Conservation (phyloP, 2,329 filamentous ascomycete species). For the Hypoxylon sp. region DNA sequence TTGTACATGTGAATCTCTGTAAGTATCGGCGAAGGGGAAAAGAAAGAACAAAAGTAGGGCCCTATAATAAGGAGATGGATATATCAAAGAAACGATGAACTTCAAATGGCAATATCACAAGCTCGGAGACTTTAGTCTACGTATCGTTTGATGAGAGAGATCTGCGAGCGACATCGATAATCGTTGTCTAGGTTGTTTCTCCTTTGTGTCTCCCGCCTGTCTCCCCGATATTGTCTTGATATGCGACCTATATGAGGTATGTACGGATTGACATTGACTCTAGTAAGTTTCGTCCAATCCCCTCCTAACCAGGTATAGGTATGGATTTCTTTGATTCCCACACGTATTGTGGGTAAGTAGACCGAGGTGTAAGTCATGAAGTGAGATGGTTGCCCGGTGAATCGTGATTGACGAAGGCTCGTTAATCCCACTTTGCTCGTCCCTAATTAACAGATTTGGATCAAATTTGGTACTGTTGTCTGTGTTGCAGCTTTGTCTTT, state of each 20-base stretch:
- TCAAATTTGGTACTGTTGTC: conserved; percentile 36
- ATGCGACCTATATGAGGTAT: not conserved
- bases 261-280: conserved; percentile 22
- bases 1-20: not conserved
- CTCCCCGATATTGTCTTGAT: conserved; percentile 23
- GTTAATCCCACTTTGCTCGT: conserved; percentile 38
- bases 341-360: conserved; percentile 16
- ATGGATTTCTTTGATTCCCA: conserved; percentile 28
- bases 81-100: conserved; percentile 26
- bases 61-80: conserved; percentile 1
- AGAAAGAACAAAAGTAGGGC: not conserved
- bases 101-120: conserved; percentile 25
- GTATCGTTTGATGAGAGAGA: conserved; percentile 36
- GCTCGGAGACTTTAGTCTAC: conserved; percentile 35
- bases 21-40: not conserved
- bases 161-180: conserved; percentile 32
- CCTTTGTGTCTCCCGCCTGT: conserved; percentile 12
- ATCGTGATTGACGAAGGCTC: conserved; percentile 36
- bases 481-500: conserved; percentile 28
- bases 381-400: conserved; percentile 44
- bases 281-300: conserved; percentile 34
- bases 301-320: conserved; percentile 26
- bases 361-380: conserved; percentile 30
- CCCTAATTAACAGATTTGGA: conserved; percentile 26
- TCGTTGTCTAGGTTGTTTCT: conserved; percentile 28